Base-by-base conservation (phyloP, 345 rosid genomes). In the Litchi chinensis region DNA sequence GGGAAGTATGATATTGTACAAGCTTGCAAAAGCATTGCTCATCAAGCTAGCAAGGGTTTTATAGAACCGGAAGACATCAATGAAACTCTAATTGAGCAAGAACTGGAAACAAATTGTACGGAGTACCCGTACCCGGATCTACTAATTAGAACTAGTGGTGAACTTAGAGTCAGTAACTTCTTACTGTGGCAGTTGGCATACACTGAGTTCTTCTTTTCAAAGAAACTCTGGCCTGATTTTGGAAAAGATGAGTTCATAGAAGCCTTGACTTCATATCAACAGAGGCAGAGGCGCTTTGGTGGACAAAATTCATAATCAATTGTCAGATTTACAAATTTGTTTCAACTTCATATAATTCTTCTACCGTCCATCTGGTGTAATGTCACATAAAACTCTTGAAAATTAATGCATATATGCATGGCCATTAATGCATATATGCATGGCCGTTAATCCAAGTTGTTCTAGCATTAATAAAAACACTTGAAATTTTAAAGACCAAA, bases 151-250 rank as follows among this genome's bases (percentile, higher is more conserved):
- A 95, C 96, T 3, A 93, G 96, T 0, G 92, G 93, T 21, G 98
- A 91, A 78, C 85, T 87, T 2, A 73, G 98, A 79, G 86, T 95
- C 68, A 95, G 96, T 81, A 93, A 91, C 89, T 95, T 93, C 85
- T 86, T 93, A 83, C 67, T 93, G 62, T 95, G 95, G 95, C 96
- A 91, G 50, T 80, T 91, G 76, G 98, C 97, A n/a, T 89, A 95
- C 75, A 89, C 97, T 0, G 98, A 95, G 44, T 91, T 95, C 24
- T 90, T 84, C 85, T 91, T 95, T 40, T 87, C 76, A 11, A 87
- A 83, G 62, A 65, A 89, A 0, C 84, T 90, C 0, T 93, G 98
- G 97, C 98, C 98, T 66, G 96, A 93, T 84, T 95, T 95, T 40
- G 89, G 94, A 54, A 79, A 89, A 50, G 81, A 22, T 0, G 93